phyloP scores from a whole-genome alignment of 441 rosid species.

The Corymbia calophylla region DNA sequence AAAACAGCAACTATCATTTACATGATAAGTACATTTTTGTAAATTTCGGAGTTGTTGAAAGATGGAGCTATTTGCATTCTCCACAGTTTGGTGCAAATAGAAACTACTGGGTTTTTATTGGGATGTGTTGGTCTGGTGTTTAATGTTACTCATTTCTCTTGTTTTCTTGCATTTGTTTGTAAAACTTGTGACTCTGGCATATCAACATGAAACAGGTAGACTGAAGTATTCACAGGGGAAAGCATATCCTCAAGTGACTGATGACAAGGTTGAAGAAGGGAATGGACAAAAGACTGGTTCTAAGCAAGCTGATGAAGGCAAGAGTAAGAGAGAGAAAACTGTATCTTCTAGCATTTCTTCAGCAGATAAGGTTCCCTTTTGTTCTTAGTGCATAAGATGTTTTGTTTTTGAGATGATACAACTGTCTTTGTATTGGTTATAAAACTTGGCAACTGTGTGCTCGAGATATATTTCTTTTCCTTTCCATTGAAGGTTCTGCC shows the following conservation, averaged over 20 bases:
- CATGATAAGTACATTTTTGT: background rate
- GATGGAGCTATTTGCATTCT: background rate
- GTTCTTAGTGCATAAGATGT: background rate
- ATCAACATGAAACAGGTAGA: background rate
- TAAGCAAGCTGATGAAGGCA: conserved; percentile 32
- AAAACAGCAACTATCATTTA: background rate
- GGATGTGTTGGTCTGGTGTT: background rate
- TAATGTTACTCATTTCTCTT: background rate
- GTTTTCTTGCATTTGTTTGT: background rate
- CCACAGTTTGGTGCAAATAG: background rate
- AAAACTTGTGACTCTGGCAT: background rate
- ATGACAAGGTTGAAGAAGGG: conserved; percentile 25
- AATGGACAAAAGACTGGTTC: conserved; percentile 18
- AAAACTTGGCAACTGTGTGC: background rate
- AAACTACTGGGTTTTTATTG: background rate
- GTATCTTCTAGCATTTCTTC: conserved; percentile 22
- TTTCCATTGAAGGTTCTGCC: conserved; percentile 16
- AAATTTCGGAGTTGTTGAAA: background rate
- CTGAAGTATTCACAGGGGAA: conserved; percentile 34
- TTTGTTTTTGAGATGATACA: background rate
- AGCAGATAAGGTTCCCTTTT: conserved; percentile 39
- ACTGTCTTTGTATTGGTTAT: background rate
- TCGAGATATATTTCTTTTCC: background rate
- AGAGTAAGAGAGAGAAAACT: conserved; percentile 41
- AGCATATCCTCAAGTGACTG: conserved; percentile 19